Conservation (phyloP, 139 green algal genomes). For the Chlamydomonas applanata region DNA sequence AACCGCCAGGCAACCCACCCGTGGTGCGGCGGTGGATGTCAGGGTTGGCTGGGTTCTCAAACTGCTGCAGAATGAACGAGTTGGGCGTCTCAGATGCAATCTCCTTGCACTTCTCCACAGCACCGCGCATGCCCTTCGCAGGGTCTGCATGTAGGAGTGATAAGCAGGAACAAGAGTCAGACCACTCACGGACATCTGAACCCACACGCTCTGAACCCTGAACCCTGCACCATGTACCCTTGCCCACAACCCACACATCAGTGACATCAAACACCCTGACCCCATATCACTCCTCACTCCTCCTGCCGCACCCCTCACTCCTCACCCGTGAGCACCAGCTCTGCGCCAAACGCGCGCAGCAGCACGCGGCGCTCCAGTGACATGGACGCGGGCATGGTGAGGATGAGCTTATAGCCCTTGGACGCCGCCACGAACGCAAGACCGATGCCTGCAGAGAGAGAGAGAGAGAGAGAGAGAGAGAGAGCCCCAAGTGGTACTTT, state of each 20-base stretch:
- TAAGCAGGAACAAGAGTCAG: background rate
- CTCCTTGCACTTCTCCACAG: constrained; percentile 90
- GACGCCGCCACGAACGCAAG: constrained; percentile 89
- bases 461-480: no score
- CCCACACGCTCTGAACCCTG: no score
- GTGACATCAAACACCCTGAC: no score
- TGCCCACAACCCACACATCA: background rate
- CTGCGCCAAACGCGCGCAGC: constrained; percentile 84
- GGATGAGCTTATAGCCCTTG: constrained; percentile 77
- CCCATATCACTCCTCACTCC: constrained; percentile 11
- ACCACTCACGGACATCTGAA: no score
- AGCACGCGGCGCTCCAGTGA: constrained; percentile 92
- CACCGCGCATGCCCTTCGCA: constrained; percentile 61
- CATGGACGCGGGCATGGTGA: constrained; percentile 99
- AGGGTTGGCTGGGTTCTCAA: constrained; percentile 96
- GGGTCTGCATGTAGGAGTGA: constrained; percentile 10
- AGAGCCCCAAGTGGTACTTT: no score
- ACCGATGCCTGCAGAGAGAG: constrained; percentile 68
- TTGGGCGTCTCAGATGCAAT: constrained; percentile 72
- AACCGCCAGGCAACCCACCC: constrained; percentile 11
- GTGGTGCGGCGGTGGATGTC: background rate
- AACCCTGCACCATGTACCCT: background rate
- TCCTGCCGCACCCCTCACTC: constrained; percentile 37
- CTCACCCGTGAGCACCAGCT: constrained; percentile 82
- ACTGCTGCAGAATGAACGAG: constrained; percentile 96